Base-by-base conservation (phyloP, 2,329 filamentous ascomycete species). In the Talaromyces verruculosus region DNA sequence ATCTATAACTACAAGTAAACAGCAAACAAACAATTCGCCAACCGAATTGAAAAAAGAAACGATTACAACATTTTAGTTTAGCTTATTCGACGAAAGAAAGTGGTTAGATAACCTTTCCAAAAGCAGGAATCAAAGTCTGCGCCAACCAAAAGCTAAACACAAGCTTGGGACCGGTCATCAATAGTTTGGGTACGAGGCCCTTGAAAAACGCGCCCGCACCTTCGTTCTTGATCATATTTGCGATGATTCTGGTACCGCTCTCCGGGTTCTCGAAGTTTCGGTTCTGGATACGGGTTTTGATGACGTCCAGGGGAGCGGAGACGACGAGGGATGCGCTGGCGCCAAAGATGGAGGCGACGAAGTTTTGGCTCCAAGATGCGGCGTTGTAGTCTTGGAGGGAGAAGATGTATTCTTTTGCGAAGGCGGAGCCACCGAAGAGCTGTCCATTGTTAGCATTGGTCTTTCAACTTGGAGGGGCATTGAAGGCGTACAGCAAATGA, bases 71-170 rank as follows among this genome's bases (percentile, higher is more conserved):
- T 61, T n/a, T n/a, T n/a, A n/a, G n/a, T 49, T 25, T 15, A 47
- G 28, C 4, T 33, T 19, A 41, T 13, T 2, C 43, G 22, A 65
- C n/a, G n/a, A 19, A 39, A 5, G 22, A 17, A 61, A 57, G 22
- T 15, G 30, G 47, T 53, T 84, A 88, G 77, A 88, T 80, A 67
- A 88, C 77, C 79, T 88, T 87, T 74, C 87, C 91, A 79, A 98
- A 98, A 45, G 93, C 90, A 61, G 95, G 95, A 76, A 99, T 99
- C 74, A 99, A 84, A 35, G 95, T 98, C 85, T 99, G 95, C 66
- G 95, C 95, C 76, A 99, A 88, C 95, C 95, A 99, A 89, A 99
- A 99, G 68, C 93, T 97, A 85, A 99, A 99, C 69, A 98, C 95
- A 68, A 99, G 87, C 87, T 99, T 99, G 69, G 95, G 95, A 28